Evolutionary conservation across 1,284 basidiomycete genomes (phyloP).

Genomic region (Ganoderma sinense): DNA sequence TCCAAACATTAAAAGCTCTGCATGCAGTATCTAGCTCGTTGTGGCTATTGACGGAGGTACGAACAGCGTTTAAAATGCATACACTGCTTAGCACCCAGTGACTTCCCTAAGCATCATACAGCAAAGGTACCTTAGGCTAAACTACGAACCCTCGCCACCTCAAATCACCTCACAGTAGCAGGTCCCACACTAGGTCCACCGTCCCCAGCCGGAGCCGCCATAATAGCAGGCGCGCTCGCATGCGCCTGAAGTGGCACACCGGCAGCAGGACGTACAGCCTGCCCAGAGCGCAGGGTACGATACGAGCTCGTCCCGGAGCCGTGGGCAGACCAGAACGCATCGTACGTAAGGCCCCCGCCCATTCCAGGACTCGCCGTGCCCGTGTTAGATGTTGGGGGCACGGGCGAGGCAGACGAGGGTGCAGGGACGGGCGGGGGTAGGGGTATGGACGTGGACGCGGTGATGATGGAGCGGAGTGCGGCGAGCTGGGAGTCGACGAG

Average conservation of each 20-base stretch:
- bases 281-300: slow-evolving; percentile 12
- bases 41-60: too few species aligned
- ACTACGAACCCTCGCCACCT: background rate
- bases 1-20: too few species aligned
- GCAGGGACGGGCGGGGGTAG: slow-evolving; percentile 15
- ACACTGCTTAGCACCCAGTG: background rate
- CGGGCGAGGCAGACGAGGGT: slow-evolving; percentile 6
- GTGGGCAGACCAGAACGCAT: slow-evolving; percentile 71
- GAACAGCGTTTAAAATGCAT: background rate
- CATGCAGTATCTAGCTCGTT: too few species aligned
- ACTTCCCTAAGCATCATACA: background rate
- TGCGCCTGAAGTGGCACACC: slow-evolving; percentile 18
- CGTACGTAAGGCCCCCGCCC: slow-evolving; percentile 56
- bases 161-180: background rate
- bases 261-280: background rate
- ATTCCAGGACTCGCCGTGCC: slow-evolving; percentile 3
- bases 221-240: slow-evolving; percentile 21
- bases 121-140: background rate
- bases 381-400: background rate
- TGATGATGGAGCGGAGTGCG: slow-evolving; percentile 28
- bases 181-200: background rate
- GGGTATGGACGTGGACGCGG: slow-evolving; percentile 25
- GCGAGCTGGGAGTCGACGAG: slow-evolving; percentile 32
- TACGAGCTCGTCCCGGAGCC: slow-evolving; percentile 36
- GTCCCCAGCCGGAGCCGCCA: background rate